Base-by-base conservation (phyloP, 2,329 filamentous ascomycete genomes). In the Ilyonectria mors-panacis region DNA sequence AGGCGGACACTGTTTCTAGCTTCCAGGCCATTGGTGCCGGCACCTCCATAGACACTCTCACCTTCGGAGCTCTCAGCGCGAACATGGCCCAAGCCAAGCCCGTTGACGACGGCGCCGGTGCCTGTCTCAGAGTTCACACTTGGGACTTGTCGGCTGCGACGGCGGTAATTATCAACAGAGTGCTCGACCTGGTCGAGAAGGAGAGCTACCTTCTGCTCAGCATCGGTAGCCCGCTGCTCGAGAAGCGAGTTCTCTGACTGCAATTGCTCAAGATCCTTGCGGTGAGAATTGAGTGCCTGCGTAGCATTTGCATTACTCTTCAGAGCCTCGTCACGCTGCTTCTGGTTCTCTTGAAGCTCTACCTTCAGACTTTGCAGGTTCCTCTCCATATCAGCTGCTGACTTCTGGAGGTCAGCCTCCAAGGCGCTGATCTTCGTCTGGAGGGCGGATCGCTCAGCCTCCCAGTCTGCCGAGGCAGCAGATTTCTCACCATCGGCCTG, bases 111-210 rank as follows among this genome's bases (percentile, higher is more conserved):
- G 17, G 79, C 70, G 55, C 69, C 71, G 10, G 71, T 69, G 17
- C 72, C 71, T 50, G 77, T 70, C 15, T 85, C 89, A 51, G 84
- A 87, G 53, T 81, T 87, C 76, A 85, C 85, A 79, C 84, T 89
- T 67, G 81, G 82, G 54, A 80, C 80, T 70, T 89, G 87, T 44
- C 91, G 87, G 73, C 89, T 91, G 66, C 88, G 94, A 45, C 96
- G 93, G 62, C 96, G 93, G 81, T 98, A 98, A 79, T 93, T 97
- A 81, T 96, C 95, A 17, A 99, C 96, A 4, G 94, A 97, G 45
- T 91, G 90, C 80, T 97, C 95, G 42, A 99, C 95, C 78, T 98
- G 95, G 79, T 98, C 94, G 13, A 99, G 90, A 56, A 99, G 89
- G 76, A 97, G 88, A 35, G 93, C 94, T 23, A 99, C 96, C 77